phyloP scores from a whole-genome alignment of 31 red algal species.

The Pterothamnion heteromorphum region DNA sequence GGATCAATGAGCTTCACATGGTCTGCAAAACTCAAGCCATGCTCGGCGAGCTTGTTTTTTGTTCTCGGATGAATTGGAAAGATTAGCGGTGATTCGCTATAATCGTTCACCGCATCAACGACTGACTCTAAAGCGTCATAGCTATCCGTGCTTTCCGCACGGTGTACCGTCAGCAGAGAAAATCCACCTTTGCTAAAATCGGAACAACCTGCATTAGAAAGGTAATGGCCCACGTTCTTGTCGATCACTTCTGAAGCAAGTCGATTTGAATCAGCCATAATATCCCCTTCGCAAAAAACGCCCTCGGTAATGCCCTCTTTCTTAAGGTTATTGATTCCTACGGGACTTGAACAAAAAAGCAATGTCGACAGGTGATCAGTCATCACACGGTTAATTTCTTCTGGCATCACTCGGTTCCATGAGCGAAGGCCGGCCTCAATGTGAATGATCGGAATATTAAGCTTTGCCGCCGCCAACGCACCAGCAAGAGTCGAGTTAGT shows the following conservation, averaged over 20 bases:
- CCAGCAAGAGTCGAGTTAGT: conserved; percentile 15
- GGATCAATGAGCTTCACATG: not conserved
- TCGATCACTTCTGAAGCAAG: not conserved
- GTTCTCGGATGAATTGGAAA: not conserved
- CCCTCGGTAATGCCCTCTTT: conserved; percentile 30
- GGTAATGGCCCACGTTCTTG: no score
- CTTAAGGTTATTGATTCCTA: not conserved
- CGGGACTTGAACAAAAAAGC: not conserved
- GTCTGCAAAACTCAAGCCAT: not conserved
- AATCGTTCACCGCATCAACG: not conserved
- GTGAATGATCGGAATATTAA: not conserved
- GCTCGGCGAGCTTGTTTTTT: not conserved
- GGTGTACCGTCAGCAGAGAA: not conserved
- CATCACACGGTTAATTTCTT: conserved; percentile 42
- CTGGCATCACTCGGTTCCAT: not conserved
- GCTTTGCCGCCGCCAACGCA: not conserved
- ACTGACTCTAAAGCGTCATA: not conserved
- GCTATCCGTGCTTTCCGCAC: not conserved
- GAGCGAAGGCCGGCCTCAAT: conserved; percentile 14
- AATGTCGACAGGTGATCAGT: not conserved
- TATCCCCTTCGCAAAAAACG: not conserved
- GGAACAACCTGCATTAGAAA: not conserved
- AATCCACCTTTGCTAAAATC: not conserved
- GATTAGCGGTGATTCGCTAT: not conserved
- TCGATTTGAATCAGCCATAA: not conserved